Conservation (phyloP, 306 rosid genomes). For the barrel medic (Medicago truncatula) region DNA sequence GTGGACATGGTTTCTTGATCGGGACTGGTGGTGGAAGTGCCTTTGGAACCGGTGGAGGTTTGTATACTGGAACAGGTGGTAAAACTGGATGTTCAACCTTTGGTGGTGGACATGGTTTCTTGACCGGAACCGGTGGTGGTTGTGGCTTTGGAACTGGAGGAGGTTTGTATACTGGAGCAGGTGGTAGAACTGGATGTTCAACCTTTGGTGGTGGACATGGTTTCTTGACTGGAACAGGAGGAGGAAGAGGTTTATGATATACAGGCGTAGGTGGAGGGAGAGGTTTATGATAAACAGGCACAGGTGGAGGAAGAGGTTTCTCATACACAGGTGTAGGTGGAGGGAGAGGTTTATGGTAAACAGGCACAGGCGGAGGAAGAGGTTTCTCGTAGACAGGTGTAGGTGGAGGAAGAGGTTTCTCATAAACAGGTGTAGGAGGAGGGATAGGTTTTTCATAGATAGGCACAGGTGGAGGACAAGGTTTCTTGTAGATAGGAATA, state of each 20-base stretch:
- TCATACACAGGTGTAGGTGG: constrained; percentile 37
- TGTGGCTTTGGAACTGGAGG: constrained; percentile 33
- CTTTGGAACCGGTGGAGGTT: constrained; percentile 45
- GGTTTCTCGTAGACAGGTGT: background rate
- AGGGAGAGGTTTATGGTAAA: constrained; percentile 40
- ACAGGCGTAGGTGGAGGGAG: constrained; percentile 7
- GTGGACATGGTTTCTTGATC: constrained; percentile 12
- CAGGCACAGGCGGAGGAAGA: background rate
- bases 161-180: constrained; percentile 39
- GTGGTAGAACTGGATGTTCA: constrained; percentile 3
- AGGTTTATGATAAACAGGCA: constrained; percentile 10
- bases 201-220: background rate
- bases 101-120: constrained; percentile 16
- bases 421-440: background rate
- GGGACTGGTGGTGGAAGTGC: constrained; percentile 42
- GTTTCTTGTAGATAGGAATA: constrained; percentile 26
- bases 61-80: constrained; percentile 29
- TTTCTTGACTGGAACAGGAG: constrained; percentile 6
- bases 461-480: constrained; percentile 43
- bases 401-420: background rate
- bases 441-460: background rate
- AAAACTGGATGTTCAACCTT: background rate
- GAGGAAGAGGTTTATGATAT: constrained; percentile 1
- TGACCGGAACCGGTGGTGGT: constrained; percentile 33
- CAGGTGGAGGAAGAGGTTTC: constrained; percentile 43